Evolutionary conservation across 495 filamentous ascomycete genomes (phyloP).

Genomic region (Saxophila tyrrhenica): DNA sequence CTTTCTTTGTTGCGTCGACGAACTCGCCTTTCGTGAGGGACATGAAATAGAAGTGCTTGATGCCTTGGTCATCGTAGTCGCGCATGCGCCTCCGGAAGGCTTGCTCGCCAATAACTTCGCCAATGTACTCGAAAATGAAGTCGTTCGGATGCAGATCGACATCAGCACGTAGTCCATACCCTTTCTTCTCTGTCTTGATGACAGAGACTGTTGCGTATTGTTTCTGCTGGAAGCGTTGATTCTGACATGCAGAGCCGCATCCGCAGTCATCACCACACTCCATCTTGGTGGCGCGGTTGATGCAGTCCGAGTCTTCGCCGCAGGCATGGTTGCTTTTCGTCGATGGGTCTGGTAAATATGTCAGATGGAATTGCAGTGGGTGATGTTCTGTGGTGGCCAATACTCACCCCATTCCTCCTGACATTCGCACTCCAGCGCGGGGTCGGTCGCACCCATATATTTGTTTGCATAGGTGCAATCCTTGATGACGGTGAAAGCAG

Average conservation of each 20-base stretch:
- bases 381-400: slow-evolving; percentile 1
- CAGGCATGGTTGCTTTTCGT: slow-evolving; percentile 67
- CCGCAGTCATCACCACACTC: slow-evolving; percentile 82
- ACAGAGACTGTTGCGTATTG: slow-evolving; percentile 87
- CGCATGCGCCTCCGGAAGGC: slow-evolving; percentile 79
- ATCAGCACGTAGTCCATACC: slow-evolving; percentile 80
- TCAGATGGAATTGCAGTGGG: slow-evolving; percentile 10
- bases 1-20: slow-evolving; percentile 93
- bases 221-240: slow-evolving; percentile 86
- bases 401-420: slow-evolving; percentile 89
- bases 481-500: slow-evolving; percentile 67
- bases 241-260: slow-evolving; percentile 80
- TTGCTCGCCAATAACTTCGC: slow-evolving; percentile 90
- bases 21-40: slow-evolving; percentile 94
- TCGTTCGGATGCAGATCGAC: slow-evolving; percentile 62
- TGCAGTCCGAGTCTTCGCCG: slow-evolving; percentile 94
- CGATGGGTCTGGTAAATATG: slow-evolving; percentile 42
- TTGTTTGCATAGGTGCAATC: slow-evolving; percentile 82
- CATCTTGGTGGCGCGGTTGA: slow-evolving; percentile 96
- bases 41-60: slow-evolving; percentile 99
- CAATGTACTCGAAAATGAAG: slow-evolving; percentile 97
- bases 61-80: slow-evolving; percentile 87
- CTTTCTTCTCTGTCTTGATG: slow-evolving; percentile 96
- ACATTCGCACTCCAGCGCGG: slow-evolving; percentile 93
- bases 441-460: slow-evolving; percentile 78